Percentiles rank a stretch among this genome's conserved stretches.
These are phyloP conservation scores for Rhynchosporium secalis DNA, from an alignment of 2,329 filamentous ascomycete genomes.

Conservation along the genomic window DNA sequence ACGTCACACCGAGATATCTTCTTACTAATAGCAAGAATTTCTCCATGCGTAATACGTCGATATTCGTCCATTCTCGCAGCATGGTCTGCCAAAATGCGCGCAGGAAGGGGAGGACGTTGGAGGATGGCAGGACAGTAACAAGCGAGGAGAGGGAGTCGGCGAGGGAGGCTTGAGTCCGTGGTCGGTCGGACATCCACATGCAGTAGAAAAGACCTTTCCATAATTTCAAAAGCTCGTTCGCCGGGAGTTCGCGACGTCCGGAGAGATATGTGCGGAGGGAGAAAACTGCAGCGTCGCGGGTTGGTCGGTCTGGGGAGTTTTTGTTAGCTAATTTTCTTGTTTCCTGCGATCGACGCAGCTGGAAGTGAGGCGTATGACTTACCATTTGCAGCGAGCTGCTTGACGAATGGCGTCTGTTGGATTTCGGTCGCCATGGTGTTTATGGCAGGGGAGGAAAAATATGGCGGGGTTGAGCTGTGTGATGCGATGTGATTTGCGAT, in stretches of 20 bases:
- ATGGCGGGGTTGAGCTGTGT: constrained; percentile 13
- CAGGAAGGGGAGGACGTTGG: constrained; percentile 50
- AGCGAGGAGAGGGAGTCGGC: constrained; percentile 75
- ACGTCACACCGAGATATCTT: constrained; percentile 71
- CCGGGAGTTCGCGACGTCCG: constrained; percentile 55
- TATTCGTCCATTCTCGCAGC: constrained; percentile 65
- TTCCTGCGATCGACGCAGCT: background rate
- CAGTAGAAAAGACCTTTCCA: constrained; percentile 96
- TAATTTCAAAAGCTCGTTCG: constrained; percentile 77
- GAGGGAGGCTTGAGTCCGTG: constrained; percentile 82
- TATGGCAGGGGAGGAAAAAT: background rate
- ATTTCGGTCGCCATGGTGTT: constrained; percentile 34
- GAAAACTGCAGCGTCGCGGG: constrained; percentile 73
- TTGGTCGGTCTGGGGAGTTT: constrained; percentile 64
- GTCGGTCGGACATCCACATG: constrained; percentile 91
- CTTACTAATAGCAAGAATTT: constrained; percentile 89
- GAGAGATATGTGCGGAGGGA: constrained; percentile 78
- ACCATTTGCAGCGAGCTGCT: constrained; percentile 42
- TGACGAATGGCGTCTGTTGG: constrained; percentile 40
- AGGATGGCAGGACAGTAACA: constrained; percentile 55
- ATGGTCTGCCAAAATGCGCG: constrained; percentile 72
- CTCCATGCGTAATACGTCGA: constrained; percentile 79
- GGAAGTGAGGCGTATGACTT: constrained; percentile 11
- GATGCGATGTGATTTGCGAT: constrained; percentile 2
- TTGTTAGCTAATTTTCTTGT: background rate